Evolutionary conservation across 1,284 basidiomycete species (phyloP).

Genomic region (Malassezia pachydermatis): DNA sequence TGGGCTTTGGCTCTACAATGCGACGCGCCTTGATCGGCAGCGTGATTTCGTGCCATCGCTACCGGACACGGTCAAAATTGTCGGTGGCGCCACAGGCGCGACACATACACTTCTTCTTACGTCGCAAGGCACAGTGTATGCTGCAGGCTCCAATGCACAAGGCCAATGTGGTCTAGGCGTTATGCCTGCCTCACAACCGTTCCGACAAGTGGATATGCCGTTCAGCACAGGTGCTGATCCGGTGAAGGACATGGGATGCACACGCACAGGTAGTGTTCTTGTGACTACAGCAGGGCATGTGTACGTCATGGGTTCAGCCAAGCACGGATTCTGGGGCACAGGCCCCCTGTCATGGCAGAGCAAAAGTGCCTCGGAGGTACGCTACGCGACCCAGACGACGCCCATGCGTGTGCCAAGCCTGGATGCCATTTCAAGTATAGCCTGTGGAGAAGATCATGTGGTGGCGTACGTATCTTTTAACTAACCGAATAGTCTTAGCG

Average conservation of each 20-base stretch:
- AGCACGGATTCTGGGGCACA: conserved; percentile 83
- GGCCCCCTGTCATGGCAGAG: conserved; percentile 51
- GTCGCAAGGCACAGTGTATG: conserved; percentile 70
- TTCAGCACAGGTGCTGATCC: conserved; percentile 51
- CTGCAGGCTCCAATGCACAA: conserved; percentile 67
- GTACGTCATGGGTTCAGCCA: conserved; percentile 78
- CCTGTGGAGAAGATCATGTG: conserved; percentile 75
- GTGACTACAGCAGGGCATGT: conserved; percentile 73
- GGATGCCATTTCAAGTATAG: conserved; percentile 64
- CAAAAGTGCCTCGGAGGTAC: background rate
- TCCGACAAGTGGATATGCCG: conserved; percentile 47
- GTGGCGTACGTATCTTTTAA: conserved; percentile 61
- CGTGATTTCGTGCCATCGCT: conserved; percentile 46
- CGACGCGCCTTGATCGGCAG: conserved; percentile 50
- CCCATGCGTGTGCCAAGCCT: conserved; percentile 1
- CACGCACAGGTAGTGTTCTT: conserved; percentile 65
- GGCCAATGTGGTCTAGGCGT: conserved; percentile 55
- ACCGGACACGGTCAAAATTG: conserved; percentile 60
- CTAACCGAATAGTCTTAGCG: conserved; percentile 49
- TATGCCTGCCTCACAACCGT: conserved; percentile 43
- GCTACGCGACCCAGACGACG: background rate
- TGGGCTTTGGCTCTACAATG: conserved; percentile 58
- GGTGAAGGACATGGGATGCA: conserved; percentile 65
- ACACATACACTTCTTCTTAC: conserved; percentile 74
- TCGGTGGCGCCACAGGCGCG: conserved; percentile 69